These are phyloP conservation scores for Rhizopogon sp. DNA, from an alignment of 768 basidiomycete genomes.

Conservation along the genomic window DNA sequence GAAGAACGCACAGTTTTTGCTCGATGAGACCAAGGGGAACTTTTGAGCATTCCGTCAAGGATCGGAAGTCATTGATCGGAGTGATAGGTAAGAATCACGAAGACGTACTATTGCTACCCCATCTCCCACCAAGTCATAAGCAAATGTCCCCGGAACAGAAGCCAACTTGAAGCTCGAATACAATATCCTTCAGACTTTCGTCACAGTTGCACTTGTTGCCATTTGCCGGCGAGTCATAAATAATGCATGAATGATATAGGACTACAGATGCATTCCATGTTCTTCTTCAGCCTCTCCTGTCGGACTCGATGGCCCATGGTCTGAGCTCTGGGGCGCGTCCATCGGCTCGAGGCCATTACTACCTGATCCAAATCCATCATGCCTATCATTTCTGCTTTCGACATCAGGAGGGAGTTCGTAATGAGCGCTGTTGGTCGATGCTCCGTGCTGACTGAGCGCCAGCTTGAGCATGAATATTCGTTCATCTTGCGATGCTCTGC, in stretches of 20 bases:
- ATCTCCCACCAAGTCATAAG: too few species aligned
- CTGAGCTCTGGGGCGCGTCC: not conserved
- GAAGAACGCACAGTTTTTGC: too few species aligned
- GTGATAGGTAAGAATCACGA: too few species aligned
- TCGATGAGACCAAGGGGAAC: too few species aligned
- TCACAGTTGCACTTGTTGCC: too few species aligned
- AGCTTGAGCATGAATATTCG: conserved; percentile 63
- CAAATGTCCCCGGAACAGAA: too few species aligned
- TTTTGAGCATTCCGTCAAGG: too few species aligned
- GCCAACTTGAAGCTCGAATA: too few species aligned
- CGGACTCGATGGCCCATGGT: not conserved
- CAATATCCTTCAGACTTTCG: too few species aligned
- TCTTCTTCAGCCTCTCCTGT: not conserved
- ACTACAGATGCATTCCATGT: not conserved
- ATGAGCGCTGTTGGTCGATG: not conserved
- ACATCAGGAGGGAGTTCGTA: not conserved
- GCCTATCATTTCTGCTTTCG: not conserved
- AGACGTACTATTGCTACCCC: too few species aligned
- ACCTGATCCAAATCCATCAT: not conserved
- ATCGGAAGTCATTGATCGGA: too few species aligned
- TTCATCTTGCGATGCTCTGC: conserved; percentile 75
- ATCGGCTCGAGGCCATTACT: not conserved
- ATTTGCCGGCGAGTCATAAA: too few species aligned
- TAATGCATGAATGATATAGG: not conserved
- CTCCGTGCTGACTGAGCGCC: conserved; percentile 59